Evolutionary conservation across 2,329 filamentous ascomycete genomes (phyloP).

Genomic region (Fusarium circinatum): DNA sequence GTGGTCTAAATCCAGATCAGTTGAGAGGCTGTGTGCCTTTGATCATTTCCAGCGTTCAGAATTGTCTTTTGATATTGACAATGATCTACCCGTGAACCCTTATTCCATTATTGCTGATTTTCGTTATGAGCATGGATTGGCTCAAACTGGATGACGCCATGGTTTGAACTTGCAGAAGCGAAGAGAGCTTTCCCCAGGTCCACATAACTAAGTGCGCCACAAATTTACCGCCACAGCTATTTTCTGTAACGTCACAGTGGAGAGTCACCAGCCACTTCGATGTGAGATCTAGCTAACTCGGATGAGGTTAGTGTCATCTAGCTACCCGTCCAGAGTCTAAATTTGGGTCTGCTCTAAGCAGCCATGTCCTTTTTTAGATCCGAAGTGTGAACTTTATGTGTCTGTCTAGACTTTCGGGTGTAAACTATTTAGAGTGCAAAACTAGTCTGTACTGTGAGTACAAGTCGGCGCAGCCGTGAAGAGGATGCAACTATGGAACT

Average conservation of each 20-base stretch:
- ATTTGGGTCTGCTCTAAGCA: slow-evolving; percentile 39
- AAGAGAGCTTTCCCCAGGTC: slow-evolving; percentile 31
- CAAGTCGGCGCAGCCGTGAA: not conserved
- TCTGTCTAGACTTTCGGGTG: not conserved
- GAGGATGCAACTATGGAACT: not conserved
- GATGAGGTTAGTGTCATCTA: slow-evolving; percentile 21
- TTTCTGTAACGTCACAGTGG: slow-evolving; percentile 28
- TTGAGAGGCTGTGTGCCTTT: not conserved
- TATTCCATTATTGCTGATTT: slow-evolving; percentile 26
- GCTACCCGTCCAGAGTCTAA: slow-evolving; percentile 29
- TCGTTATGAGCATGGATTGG: slow-evolving; percentile 27
- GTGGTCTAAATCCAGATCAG: slow-evolving; percentile 1
- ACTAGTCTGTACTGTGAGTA: slow-evolving; percentile 28
- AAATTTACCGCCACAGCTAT: slow-evolving; percentile 9
- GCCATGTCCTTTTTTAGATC: slow-evolving; percentile 23
- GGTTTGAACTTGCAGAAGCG: slow-evolving; percentile 29
- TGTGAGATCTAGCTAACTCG: not conserved
- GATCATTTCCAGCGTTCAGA: not conserved
- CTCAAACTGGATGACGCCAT: slow-evolving; percentile 21
- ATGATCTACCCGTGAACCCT: slow-evolving; percentile 9
- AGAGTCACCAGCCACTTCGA: slow-evolving; percentile 32
- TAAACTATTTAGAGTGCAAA: slow-evolving; percentile 20
- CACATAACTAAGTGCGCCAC: slow-evolving; percentile 19
- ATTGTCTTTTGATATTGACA: not conserved
- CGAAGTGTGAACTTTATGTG: slow-evolving; percentile 5